A percentile compares a stretch with the other conserved stretches of the same genome.
Evolutionary conservation across 2,329 filamentous ascomycete genomes (phyloP).

Genomic region (Zymoseptoria brevis): DNA sequence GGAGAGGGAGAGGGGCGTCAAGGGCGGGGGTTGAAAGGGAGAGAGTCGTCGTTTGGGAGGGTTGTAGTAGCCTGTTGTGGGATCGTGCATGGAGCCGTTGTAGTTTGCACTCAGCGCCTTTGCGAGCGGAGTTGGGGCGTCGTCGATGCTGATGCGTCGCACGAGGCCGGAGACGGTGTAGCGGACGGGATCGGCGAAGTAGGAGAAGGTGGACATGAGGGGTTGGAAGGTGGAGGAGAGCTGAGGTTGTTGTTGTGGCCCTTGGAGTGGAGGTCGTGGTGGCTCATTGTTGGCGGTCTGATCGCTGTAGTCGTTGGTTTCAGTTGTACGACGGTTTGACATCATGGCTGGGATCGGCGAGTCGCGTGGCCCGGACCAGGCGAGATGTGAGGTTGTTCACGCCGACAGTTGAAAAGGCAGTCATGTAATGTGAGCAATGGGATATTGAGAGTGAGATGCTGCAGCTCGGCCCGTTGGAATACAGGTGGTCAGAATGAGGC

Average conservation of each 20-base stretch:
- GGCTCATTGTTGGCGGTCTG: not conserved
- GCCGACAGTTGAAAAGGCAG: not conserved
- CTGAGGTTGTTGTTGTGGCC: constrained; percentile 15
- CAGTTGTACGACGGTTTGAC: not conserved
- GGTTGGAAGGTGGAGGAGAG: constrained; percentile 20
- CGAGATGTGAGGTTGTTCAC: not conserved
- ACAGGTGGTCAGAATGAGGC: not conserved
- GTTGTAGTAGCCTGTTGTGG: constrained; percentile 47
- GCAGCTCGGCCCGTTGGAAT: not conserved
- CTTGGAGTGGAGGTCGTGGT: constrained; percentile 9
- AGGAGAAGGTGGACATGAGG: constrained; percentile 30
- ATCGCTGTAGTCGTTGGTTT: not conserved
- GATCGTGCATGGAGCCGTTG: constrained; percentile 31
- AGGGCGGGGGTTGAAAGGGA: constrained; percentile 78
- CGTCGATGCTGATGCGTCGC: constrained; percentile 40
- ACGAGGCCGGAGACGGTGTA: constrained; percentile 42
- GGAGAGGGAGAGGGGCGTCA: constrained; percentile 67
- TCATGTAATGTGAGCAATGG: not conserved
- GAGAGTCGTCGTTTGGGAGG: constrained; percentile 55
- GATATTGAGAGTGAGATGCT: not conserved
- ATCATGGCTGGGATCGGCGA: not conserved
- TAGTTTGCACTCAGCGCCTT: constrained; percentile 32
- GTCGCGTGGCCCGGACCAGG: not conserved
- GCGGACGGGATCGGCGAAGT: constrained; percentile 43
- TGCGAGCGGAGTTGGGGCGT: constrained; percentile 31